These are phyloP conservation scores for Coniferiporia sulphurascens DNA, from an alignment of 1,284 basidiomycete genomes.

Conservation along the genomic window DNA sequence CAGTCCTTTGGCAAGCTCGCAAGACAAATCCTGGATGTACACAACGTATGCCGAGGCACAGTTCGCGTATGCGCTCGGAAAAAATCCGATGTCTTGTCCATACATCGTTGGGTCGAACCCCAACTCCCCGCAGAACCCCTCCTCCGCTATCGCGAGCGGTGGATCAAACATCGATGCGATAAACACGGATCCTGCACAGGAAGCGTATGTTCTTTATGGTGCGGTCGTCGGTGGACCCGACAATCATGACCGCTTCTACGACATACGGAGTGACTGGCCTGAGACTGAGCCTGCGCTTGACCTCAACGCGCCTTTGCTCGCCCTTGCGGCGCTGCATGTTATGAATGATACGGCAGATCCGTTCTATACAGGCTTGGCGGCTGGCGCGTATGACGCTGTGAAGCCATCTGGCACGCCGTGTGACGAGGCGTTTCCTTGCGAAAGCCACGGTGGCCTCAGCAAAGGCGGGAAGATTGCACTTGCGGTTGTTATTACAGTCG, in stretches of 20 bases:
- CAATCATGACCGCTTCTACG: conserved; percentile 70
- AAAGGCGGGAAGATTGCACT: conserved; percentile 66
- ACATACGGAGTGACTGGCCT: conserved; percentile 80
- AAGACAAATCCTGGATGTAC: conserved; percentile 57
- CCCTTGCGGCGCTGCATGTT: conserved; percentile 72
- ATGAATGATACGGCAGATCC: conserved; percentile 70
- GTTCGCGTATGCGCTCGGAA: conserved; percentile 77
- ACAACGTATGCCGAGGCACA: conserved; percentile 70
- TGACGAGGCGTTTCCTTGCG: conserved; percentile 63
- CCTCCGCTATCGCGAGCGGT: conserved; percentile 83
- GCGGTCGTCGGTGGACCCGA: conserved; percentile 87
- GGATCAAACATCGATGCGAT: conserved; percentile 63
- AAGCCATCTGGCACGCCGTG: conserved; percentile 69
- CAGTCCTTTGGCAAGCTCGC: conserved; percentile 63
- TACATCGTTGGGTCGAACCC: conserved; percentile 85
- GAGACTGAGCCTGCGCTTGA: conserved; percentile 78
- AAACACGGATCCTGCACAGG: conserved; percentile 65
- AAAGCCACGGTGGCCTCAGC: conserved; percentile 42
- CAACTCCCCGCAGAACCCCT: conserved; percentile 86
- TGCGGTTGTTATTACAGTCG: conserved; percentile 58
- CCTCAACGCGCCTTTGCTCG: conserved; percentile 83
- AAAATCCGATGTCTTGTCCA: conserved; percentile 81
- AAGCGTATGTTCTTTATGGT: conserved; percentile 79
- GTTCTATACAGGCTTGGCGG: conserved; percentile 66
- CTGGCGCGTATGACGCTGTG: conserved; percentile 59